Evolutionary conservation across 768 basidiomycete species (phyloP).

Genomic region (Guyanaporus albipodus): DNA sequence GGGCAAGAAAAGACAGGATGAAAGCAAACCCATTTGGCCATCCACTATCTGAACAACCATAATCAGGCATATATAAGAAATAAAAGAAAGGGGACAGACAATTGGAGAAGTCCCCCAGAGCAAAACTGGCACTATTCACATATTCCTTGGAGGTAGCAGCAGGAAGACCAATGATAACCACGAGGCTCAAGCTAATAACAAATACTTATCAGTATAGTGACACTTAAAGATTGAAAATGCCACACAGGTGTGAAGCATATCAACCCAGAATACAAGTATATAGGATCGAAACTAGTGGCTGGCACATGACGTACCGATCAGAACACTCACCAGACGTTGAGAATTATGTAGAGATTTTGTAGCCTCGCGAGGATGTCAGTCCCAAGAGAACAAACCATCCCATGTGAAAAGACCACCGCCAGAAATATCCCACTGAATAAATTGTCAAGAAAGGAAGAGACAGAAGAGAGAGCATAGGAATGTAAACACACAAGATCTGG

Average conservation of each 20-base stretch:
- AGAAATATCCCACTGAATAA: conserved; percentile 56
- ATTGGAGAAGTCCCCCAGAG: conserved; percentile 58
- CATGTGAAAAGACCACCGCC: conserved; percentile 59
- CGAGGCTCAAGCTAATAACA: conserved; percentile 16
- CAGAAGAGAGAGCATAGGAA: background rate
- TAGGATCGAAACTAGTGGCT: conserved; percentile 1
- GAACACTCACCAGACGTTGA: conserved; percentile 59
- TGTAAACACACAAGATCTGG: conserved; percentile 42
- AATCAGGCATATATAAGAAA: conserved; percentile 1
- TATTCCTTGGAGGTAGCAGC: conserved; percentile 57
- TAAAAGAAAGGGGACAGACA: conserved; percentile 30
- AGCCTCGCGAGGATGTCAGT: conserved; percentile 63
- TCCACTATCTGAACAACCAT: conserved; percentile 31
- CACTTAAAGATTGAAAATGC: no score
- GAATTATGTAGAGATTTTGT: conserved; percentile 62
- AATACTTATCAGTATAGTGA: conserved; percentile 1
- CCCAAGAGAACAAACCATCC: conserved; percentile 60
- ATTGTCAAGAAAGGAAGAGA: background rate
- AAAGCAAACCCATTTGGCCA: conserved; percentile 50
- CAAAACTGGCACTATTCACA: conserved; percentile 57
- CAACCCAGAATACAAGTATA: no score
- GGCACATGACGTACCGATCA: background rate
- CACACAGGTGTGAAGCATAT: no score
- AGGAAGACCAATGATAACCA: conserved; percentile 59
- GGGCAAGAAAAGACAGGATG: conserved; percentile 46